These are phyloP conservation scores for Pythium aristosporum DNA, from an alignment of 352 stramenopile genomes.

Conservation along the genomic window DNA sequence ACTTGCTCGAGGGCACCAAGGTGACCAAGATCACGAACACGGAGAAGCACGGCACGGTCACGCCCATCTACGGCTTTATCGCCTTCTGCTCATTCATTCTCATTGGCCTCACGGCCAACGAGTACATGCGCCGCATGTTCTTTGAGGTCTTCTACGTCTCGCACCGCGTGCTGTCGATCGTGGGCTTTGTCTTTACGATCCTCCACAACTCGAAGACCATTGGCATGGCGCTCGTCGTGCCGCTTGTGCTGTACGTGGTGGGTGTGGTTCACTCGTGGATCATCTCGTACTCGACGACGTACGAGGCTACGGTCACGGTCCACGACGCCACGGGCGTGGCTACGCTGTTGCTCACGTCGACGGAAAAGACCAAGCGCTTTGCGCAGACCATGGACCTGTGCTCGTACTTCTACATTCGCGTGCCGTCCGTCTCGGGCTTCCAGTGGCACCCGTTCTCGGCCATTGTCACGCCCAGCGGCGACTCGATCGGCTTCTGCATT, in stretches of 20 bases:
- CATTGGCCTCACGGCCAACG: constrained; percentile 54
- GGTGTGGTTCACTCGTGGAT: constrained; percentile 56
- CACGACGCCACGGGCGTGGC: constrained; percentile 40
- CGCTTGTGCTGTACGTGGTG: constrained; percentile 60
- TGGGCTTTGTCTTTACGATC: constrained; percentile 77
- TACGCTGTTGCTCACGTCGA: constrained; percentile 57
- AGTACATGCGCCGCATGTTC: constrained; percentile 62
- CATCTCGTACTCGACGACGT: constrained; percentile 41
- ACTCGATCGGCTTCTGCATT: constrained; percentile 80
- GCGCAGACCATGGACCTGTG: constrained; percentile 54
- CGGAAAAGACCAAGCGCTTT: constrained; percentile 54
- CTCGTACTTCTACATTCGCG: constrained; percentile 77
- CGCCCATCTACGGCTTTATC: constrained; percentile 60
- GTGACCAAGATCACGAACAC: constrained; percentile 40
- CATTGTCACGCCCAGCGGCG: constrained; percentile 64
- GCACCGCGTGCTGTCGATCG: constrained; percentile 68
- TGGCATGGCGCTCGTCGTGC: constrained; percentile 51
- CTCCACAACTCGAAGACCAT: constrained; percentile 63
- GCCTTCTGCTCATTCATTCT: constrained; percentile 56
- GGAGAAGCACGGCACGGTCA: constrained; percentile 50
- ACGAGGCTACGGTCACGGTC: constrained; percentile 45
- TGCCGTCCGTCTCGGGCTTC: constrained; percentile 58
- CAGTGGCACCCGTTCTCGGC: constrained; percentile 86
- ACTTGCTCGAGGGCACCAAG: constrained; percentile 50
- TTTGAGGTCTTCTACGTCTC: constrained; percentile 81